Percentiles rank a stretch among this genome's conserved stretches.
Conservation (phyloP, 108 stramenopile genomes). For the Cyclotella distinguenda region DNA sequence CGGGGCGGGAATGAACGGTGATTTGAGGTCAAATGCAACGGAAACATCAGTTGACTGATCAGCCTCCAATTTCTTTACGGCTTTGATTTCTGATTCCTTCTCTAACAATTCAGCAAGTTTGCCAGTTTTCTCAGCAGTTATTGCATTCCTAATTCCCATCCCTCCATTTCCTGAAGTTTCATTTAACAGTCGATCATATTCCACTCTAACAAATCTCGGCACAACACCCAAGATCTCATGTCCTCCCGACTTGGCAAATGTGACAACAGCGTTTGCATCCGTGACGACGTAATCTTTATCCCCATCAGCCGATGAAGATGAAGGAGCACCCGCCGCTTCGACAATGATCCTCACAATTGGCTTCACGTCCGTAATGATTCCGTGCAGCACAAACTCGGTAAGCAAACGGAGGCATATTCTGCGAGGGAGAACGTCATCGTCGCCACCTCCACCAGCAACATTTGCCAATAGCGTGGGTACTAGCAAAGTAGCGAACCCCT, state of each 20-base stretch:
- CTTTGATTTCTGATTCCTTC: background rate
- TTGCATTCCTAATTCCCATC: background rate
- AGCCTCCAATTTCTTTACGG: constrained; percentile 2
- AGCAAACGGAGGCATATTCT: constrained; percentile 68
- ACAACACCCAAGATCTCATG: constrained; percentile 64
- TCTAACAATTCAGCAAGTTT: background rate
- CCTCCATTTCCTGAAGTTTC: constrained; percentile 36
- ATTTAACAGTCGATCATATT: constrained; percentile 27
- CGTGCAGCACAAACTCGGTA: constrained; percentile 70
- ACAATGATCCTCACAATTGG: constrained; percentile 63
- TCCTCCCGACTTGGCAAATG: constrained; percentile 78
- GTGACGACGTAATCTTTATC: constrained; percentile 74
- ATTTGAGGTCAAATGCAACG: constrained; percentile 4
- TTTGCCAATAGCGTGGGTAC: constrained; percentile 51
- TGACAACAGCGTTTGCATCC: constrained; percentile 77
- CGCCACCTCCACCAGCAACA: constrained; percentile 44
- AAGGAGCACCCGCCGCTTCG: constrained; percentile 64
- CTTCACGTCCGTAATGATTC: constrained; percentile 63
- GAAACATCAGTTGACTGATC: background rate
- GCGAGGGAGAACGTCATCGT: constrained; percentile 52
- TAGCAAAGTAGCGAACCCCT: constrained; percentile 53
- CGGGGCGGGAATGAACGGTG: constrained; percentile 22
- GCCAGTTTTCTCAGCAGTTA: background rate
- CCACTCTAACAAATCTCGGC: constrained; percentile 46
- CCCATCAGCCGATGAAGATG: constrained; percentile 12